Conservation (phyloP, 75 land plant genomes). For the Azolla pinnata region DNA sequence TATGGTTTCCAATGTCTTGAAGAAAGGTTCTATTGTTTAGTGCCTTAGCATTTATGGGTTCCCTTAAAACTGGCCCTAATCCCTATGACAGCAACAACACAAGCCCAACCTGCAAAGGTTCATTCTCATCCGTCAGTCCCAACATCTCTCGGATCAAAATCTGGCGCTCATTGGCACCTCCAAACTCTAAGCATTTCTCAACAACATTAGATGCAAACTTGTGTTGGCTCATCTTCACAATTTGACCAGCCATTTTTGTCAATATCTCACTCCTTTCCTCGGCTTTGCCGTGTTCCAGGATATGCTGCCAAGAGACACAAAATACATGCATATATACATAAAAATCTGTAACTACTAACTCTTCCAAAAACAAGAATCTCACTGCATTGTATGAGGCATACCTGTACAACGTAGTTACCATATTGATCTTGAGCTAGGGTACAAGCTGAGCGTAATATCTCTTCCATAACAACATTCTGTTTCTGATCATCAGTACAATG, state of each 20-base stretch:
- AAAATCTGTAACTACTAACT: too few relatives aligned
- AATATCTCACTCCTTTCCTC: conserved; percentile 65
- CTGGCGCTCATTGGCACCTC: conserved; percentile 75
- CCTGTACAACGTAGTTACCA: conserved; percentile 98
- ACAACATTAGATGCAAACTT: conserved; percentile 91
- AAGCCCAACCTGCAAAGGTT: conserved; percentile 65
- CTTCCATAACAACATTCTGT: conserved; percentile 70
- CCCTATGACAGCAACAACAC: too few relatives aligned
- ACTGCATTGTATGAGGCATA: too few relatives aligned
- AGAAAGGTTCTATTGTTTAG: too few relatives aligned
- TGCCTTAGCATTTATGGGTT: too few relatives aligned
- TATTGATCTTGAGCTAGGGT: conserved; percentile 91
- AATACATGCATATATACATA: too few relatives aligned
- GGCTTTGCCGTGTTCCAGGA: conserved; percentile 74
- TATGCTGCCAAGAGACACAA: too few relatives aligned
- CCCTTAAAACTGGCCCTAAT: too few relatives aligned
- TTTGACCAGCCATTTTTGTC: conserved; percentile 80
- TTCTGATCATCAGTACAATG: conserved; percentile 74
- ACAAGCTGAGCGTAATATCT: conserved; percentile 70
- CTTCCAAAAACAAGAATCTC: too few relatives aligned
- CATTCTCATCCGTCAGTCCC: conserved; percentile 82
- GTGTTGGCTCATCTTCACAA: conserved; percentile 89
- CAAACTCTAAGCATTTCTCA: conserved; percentile 83
- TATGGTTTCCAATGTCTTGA: too few relatives aligned
- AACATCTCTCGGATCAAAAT: conserved; percentile 77